phyloP scores from a whole-genome alignment of 306 rosid genomes.

The Vicia villosa region DNA sequence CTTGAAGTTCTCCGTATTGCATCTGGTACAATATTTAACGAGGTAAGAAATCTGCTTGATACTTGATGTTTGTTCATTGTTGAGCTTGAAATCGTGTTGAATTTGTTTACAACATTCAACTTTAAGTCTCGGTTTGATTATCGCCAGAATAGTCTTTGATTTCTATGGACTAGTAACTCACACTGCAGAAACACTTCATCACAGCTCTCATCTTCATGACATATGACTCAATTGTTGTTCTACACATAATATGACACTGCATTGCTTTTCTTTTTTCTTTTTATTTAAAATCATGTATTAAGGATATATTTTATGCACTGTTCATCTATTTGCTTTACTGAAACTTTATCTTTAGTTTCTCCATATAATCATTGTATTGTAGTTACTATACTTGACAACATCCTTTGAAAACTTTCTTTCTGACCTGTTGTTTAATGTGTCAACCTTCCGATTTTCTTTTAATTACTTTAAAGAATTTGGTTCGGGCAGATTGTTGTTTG shows the following conservation, averaged over 20 bases:
- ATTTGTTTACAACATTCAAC: conserved; percentile 2
- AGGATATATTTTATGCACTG: neutral
- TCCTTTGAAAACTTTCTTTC: neutral
- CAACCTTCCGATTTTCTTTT: conserved; percentile 24
- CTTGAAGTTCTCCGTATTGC: conserved; percentile 78
- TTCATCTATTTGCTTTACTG: conserved; percentile 4
- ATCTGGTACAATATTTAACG: conserved; percentile 88
- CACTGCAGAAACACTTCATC: conserved; percentile 13
- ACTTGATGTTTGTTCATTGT: conserved; percentile 17
- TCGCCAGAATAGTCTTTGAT: neutral
- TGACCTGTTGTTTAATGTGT: conserved; percentile 24
- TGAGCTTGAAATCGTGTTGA: neutral
- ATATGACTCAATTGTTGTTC: neutral
- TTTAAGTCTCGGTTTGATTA: neutral
- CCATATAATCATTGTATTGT: neutral
- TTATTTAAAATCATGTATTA: conserved; percentile 1
- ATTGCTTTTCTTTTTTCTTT: neutral
- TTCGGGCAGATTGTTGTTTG: conserved; percentile 81
- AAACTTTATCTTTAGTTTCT: neutral
- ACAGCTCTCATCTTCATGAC: neutral
- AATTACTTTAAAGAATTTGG: conserved; percentile 37
- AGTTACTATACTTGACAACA: neutral
- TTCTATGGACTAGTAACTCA: conserved; percentile 8
- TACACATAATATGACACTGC: neutral
- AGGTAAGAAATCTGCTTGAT: conserved; percentile 53